A percentile compares a stretch with the other conserved stretches of the same genome.
These are phyloP conservation scores for Eucalyptus marginata DNA, from an alignment of 345 rosid species.

Conservation along the genomic window DNA sequence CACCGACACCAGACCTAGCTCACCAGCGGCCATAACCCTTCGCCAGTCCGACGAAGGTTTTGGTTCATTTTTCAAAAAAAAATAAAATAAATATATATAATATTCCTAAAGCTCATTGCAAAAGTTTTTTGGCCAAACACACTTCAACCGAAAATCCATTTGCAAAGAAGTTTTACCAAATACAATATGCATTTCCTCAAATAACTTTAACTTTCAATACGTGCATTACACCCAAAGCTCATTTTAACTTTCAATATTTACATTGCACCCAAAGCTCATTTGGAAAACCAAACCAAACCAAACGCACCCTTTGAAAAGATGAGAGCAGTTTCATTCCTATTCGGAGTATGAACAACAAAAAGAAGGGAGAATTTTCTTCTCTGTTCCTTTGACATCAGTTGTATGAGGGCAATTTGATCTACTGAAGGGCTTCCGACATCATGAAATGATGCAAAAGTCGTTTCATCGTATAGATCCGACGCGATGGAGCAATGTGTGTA, in stretches of 20 bases:
- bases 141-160: too few species aligned
- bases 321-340: not conserved
- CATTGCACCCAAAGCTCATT: too few species aligned
- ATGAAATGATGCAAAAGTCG: not conserved
- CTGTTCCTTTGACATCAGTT: not conserved
- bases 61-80: too few species aligned
- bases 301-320: not conserved
- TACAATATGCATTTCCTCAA: too few species aligned
- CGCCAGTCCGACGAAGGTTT: rapidly evolving
- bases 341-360: not conserved
- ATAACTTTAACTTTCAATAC: too few species aligned
- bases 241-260: too few species aligned
- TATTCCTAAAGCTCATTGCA: too few species aligned
- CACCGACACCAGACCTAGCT: rapidly evolving
- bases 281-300: too few species aligned
- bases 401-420: not conserved
- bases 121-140: too few species aligned
- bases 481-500: not conserved
- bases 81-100: too few species aligned
- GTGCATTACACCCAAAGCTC: too few species aligned
- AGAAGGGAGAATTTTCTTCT: not conserved
- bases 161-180: too few species aligned
- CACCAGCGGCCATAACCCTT: rapidly evolving
- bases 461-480: not conserved
- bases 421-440: not conserved